These are phyloP conservation scores for Acmispon strigosus DNA, from an alignment of 306 rosid genomes.

Conservation along the genomic window DNA sequence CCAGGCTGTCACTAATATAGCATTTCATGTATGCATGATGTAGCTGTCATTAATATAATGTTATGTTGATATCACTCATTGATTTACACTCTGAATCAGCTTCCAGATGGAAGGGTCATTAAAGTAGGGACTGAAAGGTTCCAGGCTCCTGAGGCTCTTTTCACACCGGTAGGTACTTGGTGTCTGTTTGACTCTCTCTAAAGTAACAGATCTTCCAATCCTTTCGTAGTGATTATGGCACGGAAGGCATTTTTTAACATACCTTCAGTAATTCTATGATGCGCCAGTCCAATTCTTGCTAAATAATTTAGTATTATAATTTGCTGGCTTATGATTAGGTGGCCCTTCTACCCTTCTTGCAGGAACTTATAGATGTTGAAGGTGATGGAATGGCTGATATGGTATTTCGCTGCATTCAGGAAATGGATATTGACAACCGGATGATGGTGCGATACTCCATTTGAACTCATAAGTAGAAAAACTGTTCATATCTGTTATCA, in stretches of 20 bases:
- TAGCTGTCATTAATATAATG: not conserved
- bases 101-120: slow-evolving; percentile 99
- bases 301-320: not conserved
- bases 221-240: not conserved
- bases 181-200: not conserved
- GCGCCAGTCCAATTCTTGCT: slow-evolving; percentile 6
- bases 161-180: slow-evolving; percentile 76
- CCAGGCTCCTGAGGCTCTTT: slow-evolving; percentile 99
- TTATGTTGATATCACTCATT: slow-evolving; percentile 14
- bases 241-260: not conserved
- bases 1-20: not conserved
- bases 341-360: slow-evolving; percentile 13
- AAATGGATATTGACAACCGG: slow-evolving; percentile 98
- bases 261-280: not conserved
- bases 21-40: not conserved
- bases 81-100: slow-evolving; percentile 41
- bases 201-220: not conserved
- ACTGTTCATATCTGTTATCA: not conserved
- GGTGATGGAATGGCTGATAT: slow-evolving; percentile 99
- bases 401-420: slow-evolving; percentile 99
- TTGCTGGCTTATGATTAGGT: slow-evolving; percentile 6
- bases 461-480: not conserved
- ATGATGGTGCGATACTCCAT: slow-evolving; percentile 66
- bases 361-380: slow-evolving; percentile 98
- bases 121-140: slow-evolving; percentile 99